phyloP scores from a whole-genome alignment of 345 rosid species.

The Eucalyptus brandiana region DNA sequence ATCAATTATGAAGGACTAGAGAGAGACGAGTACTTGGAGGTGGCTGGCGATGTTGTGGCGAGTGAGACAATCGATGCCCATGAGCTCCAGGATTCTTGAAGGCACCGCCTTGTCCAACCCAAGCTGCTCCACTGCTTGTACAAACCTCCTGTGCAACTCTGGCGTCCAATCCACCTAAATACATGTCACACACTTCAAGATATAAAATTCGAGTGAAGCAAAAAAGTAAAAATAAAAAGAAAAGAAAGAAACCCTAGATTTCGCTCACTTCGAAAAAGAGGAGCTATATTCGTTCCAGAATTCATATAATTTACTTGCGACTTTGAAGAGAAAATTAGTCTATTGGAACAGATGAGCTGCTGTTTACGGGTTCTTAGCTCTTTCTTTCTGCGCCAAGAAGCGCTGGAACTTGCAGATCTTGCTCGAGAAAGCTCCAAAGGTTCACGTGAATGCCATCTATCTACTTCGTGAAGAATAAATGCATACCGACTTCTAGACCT shows the following conservation, averaged over 20 bases:
- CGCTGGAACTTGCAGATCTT: background rate
- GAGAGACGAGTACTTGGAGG: constrained; percentile 52
- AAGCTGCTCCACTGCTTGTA: constrained; percentile 95
- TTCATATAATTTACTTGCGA: background rate
- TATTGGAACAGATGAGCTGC: background rate
- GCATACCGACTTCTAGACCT: background rate
- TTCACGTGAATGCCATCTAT: background rate
- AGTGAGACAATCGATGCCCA: constrained; percentile 88
- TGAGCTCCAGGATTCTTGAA: constrained; percentile 82
- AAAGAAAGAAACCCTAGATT: background rate
- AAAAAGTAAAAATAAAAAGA: background rate
- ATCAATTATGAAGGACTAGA: background rate
- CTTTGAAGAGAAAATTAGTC: background rate
- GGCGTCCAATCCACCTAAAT: constrained; percentile 96
- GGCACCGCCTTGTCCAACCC: constrained; percentile 99
- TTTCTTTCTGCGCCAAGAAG: background rate
- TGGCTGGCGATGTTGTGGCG: constrained; percentile 98
- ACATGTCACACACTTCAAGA: background rate
- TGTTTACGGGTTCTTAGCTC: background rate
- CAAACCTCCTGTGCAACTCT: constrained; percentile 88
- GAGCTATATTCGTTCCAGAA: background rate
- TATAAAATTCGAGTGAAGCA: background rate
- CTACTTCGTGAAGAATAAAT: background rate
- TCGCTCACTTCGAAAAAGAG: background rate
- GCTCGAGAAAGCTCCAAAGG: background rate